Evolutionary conservation across 257 asterid species (phyloP).

Genomic region (Nicotiana obtusifolia): DNA sequence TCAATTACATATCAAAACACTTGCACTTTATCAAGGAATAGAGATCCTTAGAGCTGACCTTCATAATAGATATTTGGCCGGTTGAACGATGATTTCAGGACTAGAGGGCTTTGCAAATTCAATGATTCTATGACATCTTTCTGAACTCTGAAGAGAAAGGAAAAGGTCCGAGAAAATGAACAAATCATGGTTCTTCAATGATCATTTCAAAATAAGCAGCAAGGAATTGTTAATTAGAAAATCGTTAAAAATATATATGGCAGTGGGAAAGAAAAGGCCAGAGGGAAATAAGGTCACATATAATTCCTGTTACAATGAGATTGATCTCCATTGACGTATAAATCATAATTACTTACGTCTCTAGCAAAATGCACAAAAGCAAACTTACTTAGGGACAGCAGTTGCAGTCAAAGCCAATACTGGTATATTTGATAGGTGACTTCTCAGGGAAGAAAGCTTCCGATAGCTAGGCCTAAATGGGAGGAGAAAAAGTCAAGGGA

Average conservation of each 20-base stretch:
- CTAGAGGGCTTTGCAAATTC: constrained; percentile 73
- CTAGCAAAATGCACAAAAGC: constrained; percentile 4
- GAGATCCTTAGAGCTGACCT: constrained; percentile 45
- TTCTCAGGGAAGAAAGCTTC: constrained; percentile 78
- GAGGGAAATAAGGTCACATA: background rate
- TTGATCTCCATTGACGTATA: background rate
- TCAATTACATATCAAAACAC: background rate
- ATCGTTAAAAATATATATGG: background rate
- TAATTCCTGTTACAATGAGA: background rate
- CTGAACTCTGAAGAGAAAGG: constrained; percentile 74
- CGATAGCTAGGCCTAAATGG: constrained; percentile 89
- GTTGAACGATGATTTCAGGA: constrained; percentile 87
- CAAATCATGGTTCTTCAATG: background rate
- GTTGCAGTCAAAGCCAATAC: constrained; percentile 96
- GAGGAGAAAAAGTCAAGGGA: background rate
- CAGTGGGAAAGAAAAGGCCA: background rate
- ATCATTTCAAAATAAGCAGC: background rate
- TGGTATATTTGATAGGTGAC: constrained; percentile 63
- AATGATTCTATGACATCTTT: constrained; percentile 76
- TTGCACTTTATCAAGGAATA: constrained; percentile 15
- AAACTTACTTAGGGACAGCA: constrained; percentile 92
- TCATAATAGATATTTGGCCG: constrained; percentile 91
- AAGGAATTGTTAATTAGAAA: background rate
- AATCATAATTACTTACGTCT: constrained; percentile 4
- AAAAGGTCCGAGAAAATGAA: constrained; percentile 17